Evolutionary conservation across 2,329 filamentous ascomycete genomes (phyloP), one percentile per base, ranked within the genome.

Genomic region (Aspergillus jensenii): DNA sequence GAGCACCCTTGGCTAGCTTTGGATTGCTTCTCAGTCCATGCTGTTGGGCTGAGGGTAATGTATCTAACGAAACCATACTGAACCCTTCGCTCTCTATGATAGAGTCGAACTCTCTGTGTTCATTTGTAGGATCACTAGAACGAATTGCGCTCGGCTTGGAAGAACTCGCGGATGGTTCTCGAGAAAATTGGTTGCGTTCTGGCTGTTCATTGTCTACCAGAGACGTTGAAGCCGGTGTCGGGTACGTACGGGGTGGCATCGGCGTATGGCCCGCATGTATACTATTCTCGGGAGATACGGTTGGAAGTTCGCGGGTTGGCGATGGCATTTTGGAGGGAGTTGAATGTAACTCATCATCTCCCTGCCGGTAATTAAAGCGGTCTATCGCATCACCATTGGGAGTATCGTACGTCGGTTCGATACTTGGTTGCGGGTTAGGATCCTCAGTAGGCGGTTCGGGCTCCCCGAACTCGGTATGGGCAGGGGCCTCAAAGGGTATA

Each of bases 71-170:
- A 47, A 84, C 81, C 80, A 84, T 83, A 57, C 81, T 84, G 59
- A 84, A 84, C 3, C 79, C 82, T 71, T 84, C 82, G 62, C 82
- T 83, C 67, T 84, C 82, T 61, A 84, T 74, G 19, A 84, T 81
- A 1, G 82, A 81, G 65, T 84, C 81, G 59, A 80, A 82, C 45
- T 81, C 81, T 40, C 70, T 69, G 53, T 79, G 72, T 17, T 78
- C 75, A 27, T 78, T 71, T 4, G 71, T 77, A 27, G 75, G 74
- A 53, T 79, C 72, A 23, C 57, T 59, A 17, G 57, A 52, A 55
- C 56, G 55, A 43, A 27, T 14, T 45, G 39, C 52, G 39, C 50
- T 55, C 31, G 40, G 40, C 17, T 52, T 49, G 23, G 52, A 49
- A 37, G 60, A 50, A 17, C 17, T 46, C 3, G 8, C 21, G 11